Evolutionary conservation across 2,329 filamentous ascomycete species (phyloP).

Genomic region (Dactylellina drechsleri): DNA sequence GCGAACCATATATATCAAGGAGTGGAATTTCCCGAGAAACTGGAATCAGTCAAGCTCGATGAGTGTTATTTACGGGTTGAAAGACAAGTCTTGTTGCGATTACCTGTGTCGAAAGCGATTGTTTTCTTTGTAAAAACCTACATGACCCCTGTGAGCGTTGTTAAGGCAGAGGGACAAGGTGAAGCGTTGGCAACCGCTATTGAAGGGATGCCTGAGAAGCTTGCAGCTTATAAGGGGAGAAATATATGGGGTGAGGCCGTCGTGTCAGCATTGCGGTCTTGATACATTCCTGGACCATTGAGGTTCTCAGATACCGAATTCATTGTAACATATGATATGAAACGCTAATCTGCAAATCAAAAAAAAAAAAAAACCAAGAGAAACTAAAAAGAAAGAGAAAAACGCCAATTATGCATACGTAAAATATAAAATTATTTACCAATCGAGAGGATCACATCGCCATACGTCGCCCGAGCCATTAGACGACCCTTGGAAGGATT

Average conservation of each 20-base stretch:
- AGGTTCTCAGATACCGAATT: too few relatives aligned
- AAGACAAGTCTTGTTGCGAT: slow-evolving; percentile 66
- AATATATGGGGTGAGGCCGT: slow-evolving; percentile 64
- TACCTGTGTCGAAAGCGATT: slow-evolving; percentile 65
- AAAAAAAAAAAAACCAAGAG: too few relatives aligned
- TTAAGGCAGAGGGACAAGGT: slow-evolving; percentile 67
- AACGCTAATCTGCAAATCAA: slow-evolving; percentile 1
- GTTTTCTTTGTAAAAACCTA: slow-evolving; percentile 71
- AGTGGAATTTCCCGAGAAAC: slow-evolving; percentile 59
- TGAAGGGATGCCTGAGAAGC: slow-evolving; percentile 68
- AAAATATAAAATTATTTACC: slow-evolving; percentile 2
- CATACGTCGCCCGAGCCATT: slow-evolving; percentile 30
- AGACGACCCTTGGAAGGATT: slow-evolving; percentile 32
- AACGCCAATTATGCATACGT: background rate
- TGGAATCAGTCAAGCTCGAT: slow-evolving; percentile 53
- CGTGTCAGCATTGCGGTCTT: background rate
- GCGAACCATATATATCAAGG: slow-evolving; percentile 61
- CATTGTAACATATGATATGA: background rate
- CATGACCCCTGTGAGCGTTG: slow-evolving; percentile 65
- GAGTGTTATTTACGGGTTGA: slow-evolving; percentile 64
- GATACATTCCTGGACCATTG: background rate
- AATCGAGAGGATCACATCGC: slow-evolving; percentile 30
- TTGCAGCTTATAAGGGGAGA: slow-evolving; percentile 68
- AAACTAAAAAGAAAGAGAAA: too few relatives aligned
- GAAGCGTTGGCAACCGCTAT: slow-evolving; percentile 66